Evolutionary conservation across 371 early-diverging fungal species (phyloP).

Genomic region (Nosema muscidifuracis): DNA sequence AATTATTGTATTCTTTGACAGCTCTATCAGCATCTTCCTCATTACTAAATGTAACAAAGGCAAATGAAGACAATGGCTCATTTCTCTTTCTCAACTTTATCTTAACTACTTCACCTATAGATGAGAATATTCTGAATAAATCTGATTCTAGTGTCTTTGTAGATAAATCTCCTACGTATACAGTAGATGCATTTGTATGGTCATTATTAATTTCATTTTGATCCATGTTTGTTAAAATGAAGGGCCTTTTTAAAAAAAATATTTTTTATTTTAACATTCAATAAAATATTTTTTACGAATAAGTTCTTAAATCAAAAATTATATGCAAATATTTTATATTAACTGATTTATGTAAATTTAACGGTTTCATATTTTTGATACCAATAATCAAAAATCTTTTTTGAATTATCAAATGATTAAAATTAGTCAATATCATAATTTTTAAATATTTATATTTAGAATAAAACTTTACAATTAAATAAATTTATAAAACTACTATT

Average conservation of each 20-base stretch:
- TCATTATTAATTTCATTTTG: constrained; percentile 20
- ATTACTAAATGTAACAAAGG: constrained; percentile 59
- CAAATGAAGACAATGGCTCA: constrained; percentile 46
- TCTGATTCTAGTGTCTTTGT: constrained; percentile 53
- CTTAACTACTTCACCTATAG: constrained; percentile 37
- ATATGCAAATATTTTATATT: too few species aligned
- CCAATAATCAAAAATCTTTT: too few species aligned
- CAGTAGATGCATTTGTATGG: constrained; percentile 6
- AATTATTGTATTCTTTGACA: constrained; percentile 55
- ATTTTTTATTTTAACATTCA: background rate
- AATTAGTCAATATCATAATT: too few species aligned
- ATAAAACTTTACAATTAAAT: too few species aligned
- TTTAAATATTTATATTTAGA: too few species aligned
- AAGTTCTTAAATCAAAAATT: too few species aligned
- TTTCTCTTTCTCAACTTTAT: constrained; percentile 45
- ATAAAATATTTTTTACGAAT: too few species aligned
- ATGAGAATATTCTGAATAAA: constrained; percentile 53
- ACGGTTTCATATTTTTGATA: too few species aligned
- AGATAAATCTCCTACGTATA: constrained; percentile 60
- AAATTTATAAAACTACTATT: too few species aligned
- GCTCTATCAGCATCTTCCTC: constrained; percentile 49
- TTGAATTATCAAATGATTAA: too few species aligned
- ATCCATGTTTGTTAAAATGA: constrained; percentile 19
- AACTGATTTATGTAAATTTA: too few species aligned
- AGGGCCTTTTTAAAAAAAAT: constrained; percentile 15